Percentiles rank a stretch among this genome's conserved stretches.
These are phyloP conservation scores for Gracilaria caudata DNA, from an alignment of 23 red algal genomes.

Conservation along the genomic window DNA sequence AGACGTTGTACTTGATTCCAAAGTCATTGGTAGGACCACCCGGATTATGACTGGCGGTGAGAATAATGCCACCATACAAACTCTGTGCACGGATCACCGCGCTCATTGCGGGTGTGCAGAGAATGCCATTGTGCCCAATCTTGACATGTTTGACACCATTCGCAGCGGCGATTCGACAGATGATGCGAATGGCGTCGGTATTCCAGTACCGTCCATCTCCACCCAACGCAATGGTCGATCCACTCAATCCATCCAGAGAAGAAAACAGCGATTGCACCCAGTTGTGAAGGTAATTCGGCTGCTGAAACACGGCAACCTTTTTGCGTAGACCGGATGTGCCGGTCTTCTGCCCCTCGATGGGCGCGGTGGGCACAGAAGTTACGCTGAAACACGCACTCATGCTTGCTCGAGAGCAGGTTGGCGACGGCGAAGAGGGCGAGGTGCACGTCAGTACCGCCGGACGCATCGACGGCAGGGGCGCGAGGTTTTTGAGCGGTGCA, in stretches of 20 bases:
- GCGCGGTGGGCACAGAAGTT: conserved; percentile 50
- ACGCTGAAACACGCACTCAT: conserved; percentile 42
- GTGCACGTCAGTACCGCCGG: neutral
- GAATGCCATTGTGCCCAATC: conserved; percentile 85
- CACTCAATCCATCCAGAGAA: conserved; percentile 72
- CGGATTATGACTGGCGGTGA: conserved; percentile 97
- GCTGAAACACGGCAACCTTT: conserved; percentile 74
- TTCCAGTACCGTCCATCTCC: conserved; percentile 98
- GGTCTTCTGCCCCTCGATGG: conserved; percentile 94
- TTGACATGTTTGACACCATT: conserved; percentile 80
- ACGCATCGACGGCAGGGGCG: neutral
- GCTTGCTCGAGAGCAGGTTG: neutral
- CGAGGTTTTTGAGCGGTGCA: neutral
- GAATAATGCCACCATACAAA: conserved; percentile 89
- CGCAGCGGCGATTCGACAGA: conserved; percentile 84
- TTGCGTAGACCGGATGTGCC: conserved; percentile 95
- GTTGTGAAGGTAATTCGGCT: conserved; percentile 83
- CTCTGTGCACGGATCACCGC: conserved; percentile 72
- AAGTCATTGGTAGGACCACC: conserved; percentile 90
- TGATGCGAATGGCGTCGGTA: conserved; percentile 84
- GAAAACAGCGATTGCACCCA: conserved; percentile 93
- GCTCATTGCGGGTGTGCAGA: conserved; percentile 90
- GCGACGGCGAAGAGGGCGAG: neutral
- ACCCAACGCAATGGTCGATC: conserved; percentile 76
- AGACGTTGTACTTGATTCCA: conserved; percentile 97